Evolutionary conservation across 2,329 filamentous ascomycete species (phyloP), one percentile per base, ranked within the genome.

Genomic region (Colletotrichum musae): DNA sequence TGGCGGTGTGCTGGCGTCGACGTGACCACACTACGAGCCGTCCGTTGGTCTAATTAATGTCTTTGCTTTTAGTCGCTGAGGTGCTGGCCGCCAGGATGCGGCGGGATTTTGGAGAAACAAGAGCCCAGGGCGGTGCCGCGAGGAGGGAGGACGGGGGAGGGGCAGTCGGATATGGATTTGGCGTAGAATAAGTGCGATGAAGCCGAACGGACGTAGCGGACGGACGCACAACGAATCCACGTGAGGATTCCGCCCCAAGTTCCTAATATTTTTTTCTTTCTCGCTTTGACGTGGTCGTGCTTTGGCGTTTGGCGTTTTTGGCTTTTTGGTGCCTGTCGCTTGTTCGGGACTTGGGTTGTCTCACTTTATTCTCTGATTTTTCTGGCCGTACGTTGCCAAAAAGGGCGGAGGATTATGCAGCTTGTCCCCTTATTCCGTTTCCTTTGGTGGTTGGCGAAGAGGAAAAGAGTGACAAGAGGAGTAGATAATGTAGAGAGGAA

Each of bases 301-400:
- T 67, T 69, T 66, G 56, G 67, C 62, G 62, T 57, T 43, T 56
- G 56, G 67, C 62, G 62, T 57, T 43, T 56, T 64, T 64, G 48
- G 58, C 28, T 24, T 62, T 56, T 58, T 9, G 13, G 43, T 6
- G 50, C 28, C 41, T 65, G 26, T 56, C 28, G 47, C 41, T 67
- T n/a, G 54, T 61, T 57, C 21, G 54, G 56, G 21, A 21, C 50
- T 57, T 51, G 57, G 47, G 26, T 47, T 71, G 66, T 70, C 65
- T 69, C 57, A 71, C 59, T 60, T 70, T 73, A 72, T 72, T 72
- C 61, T 51, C 58, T 60, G 47, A 6, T 24, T 50, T 32, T 51
- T 54, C 47, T 36, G 21, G 61, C 47, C 39, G 54, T 15, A 56
- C 15, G 28, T 39, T 58, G 26, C 47, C 41, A 59, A 58, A 58